phyloP scores from a whole-genome alignment of 2,329 filamentous ascomycete species.

The Epichloe festucae region DNA sequence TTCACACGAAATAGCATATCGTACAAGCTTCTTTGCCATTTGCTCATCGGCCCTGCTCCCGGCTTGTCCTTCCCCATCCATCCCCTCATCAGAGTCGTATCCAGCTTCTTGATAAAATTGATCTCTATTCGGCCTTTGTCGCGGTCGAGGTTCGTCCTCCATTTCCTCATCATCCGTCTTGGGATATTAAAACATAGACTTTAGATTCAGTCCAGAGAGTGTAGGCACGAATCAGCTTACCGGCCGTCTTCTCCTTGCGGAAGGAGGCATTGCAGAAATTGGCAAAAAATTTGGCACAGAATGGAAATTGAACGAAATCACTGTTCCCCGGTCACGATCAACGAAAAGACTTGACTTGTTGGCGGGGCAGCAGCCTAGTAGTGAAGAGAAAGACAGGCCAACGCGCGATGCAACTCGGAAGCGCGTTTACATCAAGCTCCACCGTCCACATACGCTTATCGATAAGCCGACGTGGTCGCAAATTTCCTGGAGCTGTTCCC shows the following conservation, averaged over 20 bases:
- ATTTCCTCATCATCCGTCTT: conserved; percentile 18
- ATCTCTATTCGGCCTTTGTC: conserved; percentile 18
- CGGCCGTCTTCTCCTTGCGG: conserved; percentile 19
- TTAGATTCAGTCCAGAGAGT: background rate
- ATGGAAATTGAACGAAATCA: background rate
- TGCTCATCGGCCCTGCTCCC: conserved; percentile 33
- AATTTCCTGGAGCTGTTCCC: background rate
- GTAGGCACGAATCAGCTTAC: conserved; percentile 12
- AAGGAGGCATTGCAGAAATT: conserved; percentile 17
- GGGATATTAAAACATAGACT: background rate
- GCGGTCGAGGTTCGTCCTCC: conserved; percentile 20
- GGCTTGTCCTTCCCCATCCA: conserved; percentile 18
- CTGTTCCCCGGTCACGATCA: background rate
- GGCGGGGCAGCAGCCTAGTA: too few relatives aligned
- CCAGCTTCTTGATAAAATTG: conserved; percentile 19
- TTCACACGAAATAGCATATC: conserved; percentile 54
- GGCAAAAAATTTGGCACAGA: background rate
- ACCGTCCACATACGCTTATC: conserved; percentile 3
- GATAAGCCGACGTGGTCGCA: conserved; percentile 3
- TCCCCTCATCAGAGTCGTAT: conserved; percentile 25
- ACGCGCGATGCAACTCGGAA: background rate
- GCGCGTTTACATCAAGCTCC: background rate
- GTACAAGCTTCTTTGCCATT: conserved; percentile 53
- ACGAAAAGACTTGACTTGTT: background rate
- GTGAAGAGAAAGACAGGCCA: background rate